A percentile compares a stretch with the other conserved stretches of the same genome.
Conservation (phyloP, 2,329 filamentous ascomycete species). For the Venturiaceae sp. region DNA sequence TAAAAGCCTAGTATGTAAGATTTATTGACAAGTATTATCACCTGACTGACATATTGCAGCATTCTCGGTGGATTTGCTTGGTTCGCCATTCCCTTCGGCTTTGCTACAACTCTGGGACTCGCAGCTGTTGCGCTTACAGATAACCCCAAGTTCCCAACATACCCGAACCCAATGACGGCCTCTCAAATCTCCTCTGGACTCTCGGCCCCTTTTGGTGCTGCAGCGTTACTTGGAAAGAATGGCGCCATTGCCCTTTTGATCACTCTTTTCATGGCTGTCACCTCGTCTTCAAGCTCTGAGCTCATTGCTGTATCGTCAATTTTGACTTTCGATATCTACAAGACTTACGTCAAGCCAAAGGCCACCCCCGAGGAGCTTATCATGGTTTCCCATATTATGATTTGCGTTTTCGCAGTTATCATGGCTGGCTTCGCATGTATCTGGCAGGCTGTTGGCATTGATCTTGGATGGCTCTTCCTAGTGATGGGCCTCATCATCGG, state of each 20-base stretch:
- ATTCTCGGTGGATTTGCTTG: conserved; percentile 34
- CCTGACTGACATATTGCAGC: background rate
- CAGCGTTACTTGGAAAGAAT: conserved; percentile 20
- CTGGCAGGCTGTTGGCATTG: conserved; percentile 27
- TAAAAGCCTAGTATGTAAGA: conserved; percentile 21
- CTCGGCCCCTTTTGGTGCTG: conserved; percentile 18
- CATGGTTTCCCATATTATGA: conserved; percentile 29
- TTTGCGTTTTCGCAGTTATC: conserved; percentile 28
- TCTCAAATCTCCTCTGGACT: conserved; percentile 19
- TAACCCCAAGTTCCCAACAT: conserved; percentile 33
- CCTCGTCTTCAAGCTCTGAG: conserved; percentile 24
- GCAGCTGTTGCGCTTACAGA: conserved; percentile 33
- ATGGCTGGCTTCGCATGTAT: conserved; percentile 30
- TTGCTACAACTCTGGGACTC: conserved; percentile 36
- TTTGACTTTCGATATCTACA: conserved; percentile 33
- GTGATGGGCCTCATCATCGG: conserved; percentile 33
- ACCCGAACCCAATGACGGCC: conserved; percentile 19
- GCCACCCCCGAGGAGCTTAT: conserved; percentile 26
- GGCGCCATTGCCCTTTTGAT: conserved; percentile 20
- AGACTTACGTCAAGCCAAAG: conserved; percentile 28
- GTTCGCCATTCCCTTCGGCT: conserved; percentile 40
- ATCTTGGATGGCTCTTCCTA: conserved; percentile 30
- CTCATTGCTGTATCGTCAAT: conserved; percentile 30
- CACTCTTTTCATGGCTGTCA: conserved; percentile 22
- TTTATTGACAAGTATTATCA: background rate